Evolutionary conservation across 2,329 filamentous ascomycete species (phyloP), one percentile per base, ranked within the genome.

Genomic region (Cladobotryum protrusum): DNA sequence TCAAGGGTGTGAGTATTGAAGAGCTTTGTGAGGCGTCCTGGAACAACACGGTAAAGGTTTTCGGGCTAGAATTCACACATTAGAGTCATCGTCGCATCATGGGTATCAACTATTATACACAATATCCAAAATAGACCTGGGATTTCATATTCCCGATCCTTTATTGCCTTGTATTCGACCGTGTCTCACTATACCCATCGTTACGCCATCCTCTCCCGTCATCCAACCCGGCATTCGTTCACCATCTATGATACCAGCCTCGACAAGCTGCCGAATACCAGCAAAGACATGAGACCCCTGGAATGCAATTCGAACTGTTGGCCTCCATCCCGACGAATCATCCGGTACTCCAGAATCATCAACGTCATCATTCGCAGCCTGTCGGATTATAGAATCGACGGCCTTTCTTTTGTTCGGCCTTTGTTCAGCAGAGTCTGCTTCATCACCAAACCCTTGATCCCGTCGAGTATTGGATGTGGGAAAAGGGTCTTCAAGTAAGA

Each of bases 1-100:
- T 97, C 56, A 96, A 96, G 68, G 88, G 80, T 0, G 74, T 96
- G 4, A 69, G 77, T 4, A 78, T 95, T 1, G 83, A 95, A 62
- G 86, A 92, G 63, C 85, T 99, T 17, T 89, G 85, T 61, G 89
- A 96, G 70, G 85, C 85, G 65, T 85, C 88, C 4, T 95, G 89
- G 89, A 77, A 70, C 41, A 96, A 96, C 66, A 93, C 88, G 1
- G 77, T 84, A 50, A 75, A 74, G 54, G 89, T 96, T 63, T 96
- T 96, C 72, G 83, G 82, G 1, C 65, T 95, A 39, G 76, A 78
- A 57, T 65, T 67, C 15, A 40, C 41, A 37, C 37, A 24, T 50
- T 45, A 52, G 33, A 47, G 18, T 45, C 33, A 34, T 47, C 34
- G 36, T 46, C 35, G 51, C 39, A 42, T 47, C 35, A 37, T 48